phyloP scores from a whole-genome alignment of 305 asterid species.

The Striga hermonthica region DNA sequence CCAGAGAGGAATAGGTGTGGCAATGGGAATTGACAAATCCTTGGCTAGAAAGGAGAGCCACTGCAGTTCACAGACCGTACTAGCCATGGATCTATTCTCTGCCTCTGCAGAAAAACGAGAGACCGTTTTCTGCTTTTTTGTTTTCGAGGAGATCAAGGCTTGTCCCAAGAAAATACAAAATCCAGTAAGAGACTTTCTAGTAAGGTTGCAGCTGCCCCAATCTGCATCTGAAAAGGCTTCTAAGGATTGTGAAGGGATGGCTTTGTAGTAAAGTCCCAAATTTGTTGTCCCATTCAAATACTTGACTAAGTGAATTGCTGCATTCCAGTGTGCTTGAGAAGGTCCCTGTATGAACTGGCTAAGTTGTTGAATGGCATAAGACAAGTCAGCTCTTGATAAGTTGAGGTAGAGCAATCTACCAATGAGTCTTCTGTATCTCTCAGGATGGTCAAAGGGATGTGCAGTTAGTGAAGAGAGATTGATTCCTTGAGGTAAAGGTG shows the following conservation, averaged over 20 bases:
- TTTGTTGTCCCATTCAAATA: neutral
- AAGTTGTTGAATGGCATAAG: neutral
- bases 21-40: neutral
- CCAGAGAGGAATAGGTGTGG: neutral
- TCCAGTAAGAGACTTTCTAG: neutral
- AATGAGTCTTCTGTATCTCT: neutral
- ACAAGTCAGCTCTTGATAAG: neutral
- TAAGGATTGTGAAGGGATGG: too few species aligned
- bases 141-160: neutral
- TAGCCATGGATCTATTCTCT: neutral
- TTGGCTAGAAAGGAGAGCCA: neutral
- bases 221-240: neutral
- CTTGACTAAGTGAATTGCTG: neutral
- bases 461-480: too few species aligned
- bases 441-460: neutral
- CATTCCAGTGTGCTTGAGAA: neutral
- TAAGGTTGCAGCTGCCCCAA: constrained; percentile 1
- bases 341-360: neutral
- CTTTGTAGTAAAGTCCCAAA: neutral
- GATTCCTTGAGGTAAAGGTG: neutral
- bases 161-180: neutral
- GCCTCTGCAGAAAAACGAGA: neutral
- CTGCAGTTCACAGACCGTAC: neutral
- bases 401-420: neutral
- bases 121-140: neutral